phyloP scores from a whole-genome alignment of 2,329 filamentous ascomycete species.

The Tetracladium maxilliforme region DNA sequence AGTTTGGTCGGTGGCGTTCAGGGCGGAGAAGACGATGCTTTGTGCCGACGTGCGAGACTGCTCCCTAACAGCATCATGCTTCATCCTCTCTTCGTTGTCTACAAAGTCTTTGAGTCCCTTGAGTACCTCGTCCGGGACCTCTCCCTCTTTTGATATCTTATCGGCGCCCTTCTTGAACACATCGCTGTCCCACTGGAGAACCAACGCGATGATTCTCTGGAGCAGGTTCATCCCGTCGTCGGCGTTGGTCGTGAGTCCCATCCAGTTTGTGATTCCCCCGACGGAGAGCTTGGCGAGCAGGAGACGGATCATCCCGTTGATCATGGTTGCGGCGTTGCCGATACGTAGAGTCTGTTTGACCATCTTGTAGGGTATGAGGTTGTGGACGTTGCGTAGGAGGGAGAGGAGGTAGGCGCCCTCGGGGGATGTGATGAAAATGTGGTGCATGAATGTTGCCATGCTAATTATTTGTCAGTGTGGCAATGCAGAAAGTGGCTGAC shows the following conservation, averaged over 20 bases:
- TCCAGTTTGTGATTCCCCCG: constrained; percentile 63
- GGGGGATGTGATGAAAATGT: constrained; percentile 56
- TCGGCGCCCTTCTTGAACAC: constrained; percentile 53
- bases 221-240: constrained; percentile 72
- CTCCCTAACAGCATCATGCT: constrained; percentile 43
- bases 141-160: constrained; percentile 47
- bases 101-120: no score
- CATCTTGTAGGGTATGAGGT: constrained; percentile 55
- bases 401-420: constrained; percentile 63
- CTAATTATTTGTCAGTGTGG: constrained; percentile 21
- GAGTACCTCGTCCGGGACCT: constrained; percentile 40
- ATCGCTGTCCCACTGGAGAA: constrained; percentile 56
- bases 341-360: constrained; percentile 60
- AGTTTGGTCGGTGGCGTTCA: constrained; percentile 33
- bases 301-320: constrained; percentile 57
- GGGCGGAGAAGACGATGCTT: constrained; percentile 55
- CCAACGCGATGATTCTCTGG: constrained; percentile 63
- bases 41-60: constrained; percentile 31
- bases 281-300: constrained; percentile 68
- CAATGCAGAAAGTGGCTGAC: constrained; percentile 3
- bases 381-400: constrained; percentile 55
- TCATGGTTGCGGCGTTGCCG: constrained; percentile 71
- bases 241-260: constrained; percentile 54
- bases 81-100: constrained; percentile 31
- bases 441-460: constrained; percentile 59